These are phyloP conservation scores for Vicia faba DNA, from an alignment of 306 rosid species.

Conservation along the genomic window DNA sequence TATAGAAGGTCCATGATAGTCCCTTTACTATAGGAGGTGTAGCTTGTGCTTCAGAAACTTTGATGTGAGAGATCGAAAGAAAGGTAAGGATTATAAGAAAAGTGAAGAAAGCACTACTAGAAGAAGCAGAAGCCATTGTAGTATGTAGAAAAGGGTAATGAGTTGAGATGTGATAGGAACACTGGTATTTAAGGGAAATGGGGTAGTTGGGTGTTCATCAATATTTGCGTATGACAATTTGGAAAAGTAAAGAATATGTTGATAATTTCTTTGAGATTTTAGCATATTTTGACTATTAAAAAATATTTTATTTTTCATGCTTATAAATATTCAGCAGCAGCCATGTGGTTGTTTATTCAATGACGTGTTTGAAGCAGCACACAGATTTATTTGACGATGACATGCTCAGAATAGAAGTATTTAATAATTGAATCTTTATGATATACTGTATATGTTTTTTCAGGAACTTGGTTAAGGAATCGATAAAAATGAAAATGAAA, in stretches of 20 bases:
- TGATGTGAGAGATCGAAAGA: slow-evolving; percentile 11
- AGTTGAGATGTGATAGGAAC: neutral
- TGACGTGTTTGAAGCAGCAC: neutral
- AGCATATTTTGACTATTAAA: neutral
- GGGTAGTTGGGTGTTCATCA: neutral
- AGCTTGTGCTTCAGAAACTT: slow-evolving; percentile 36
- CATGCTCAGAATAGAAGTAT: neutral
- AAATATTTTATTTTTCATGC: neutral
- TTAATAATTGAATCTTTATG: too few species aligned
- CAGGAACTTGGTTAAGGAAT: too few species aligned
- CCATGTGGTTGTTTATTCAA: slow-evolving; percentile 14
- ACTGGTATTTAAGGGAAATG: slow-evolving; percentile 25
- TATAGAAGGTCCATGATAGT: slow-evolving; percentile 43
- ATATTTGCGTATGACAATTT: neutral
- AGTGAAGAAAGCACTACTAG: slow-evolving; percentile 5
- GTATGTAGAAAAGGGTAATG: neutral
- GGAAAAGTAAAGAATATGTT: slow-evolving; percentile 9
- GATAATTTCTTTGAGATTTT: neutral
- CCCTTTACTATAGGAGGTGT: slow-evolving; percentile 40
- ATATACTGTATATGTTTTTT: too few species aligned
- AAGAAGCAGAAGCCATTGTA: slow-evolving; percentile 24
- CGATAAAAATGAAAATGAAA: too few species aligned
- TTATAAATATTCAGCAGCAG: neutral
- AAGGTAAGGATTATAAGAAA: slow-evolving; percentile 36
- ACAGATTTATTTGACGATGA: neutral